Percentiles rank a stretch among this genome's conserved stretches.
These are phyloP conservation scores for Termitomyces sp. DNA, from an alignment of 768 basidiomycete genomes.

Conservation along the genomic window DNA sequence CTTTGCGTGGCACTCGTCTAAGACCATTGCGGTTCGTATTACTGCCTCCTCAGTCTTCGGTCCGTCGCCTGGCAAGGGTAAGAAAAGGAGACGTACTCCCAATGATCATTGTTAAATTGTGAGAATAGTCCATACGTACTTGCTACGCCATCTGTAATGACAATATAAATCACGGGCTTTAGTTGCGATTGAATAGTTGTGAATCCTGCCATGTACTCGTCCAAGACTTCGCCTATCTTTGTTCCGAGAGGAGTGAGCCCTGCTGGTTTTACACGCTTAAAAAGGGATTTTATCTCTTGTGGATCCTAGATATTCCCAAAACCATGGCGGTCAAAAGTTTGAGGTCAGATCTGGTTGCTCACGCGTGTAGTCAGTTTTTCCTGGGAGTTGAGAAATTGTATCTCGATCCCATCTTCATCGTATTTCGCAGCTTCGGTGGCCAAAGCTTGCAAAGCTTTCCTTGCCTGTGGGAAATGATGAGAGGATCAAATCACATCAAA, in stretches of 20 bases:
- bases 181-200: not conserved
- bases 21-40: conserved; percentile 33
- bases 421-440: conserved; percentile 41
- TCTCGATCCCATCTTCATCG: conserved; percentile 51
- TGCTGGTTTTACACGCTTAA: not conserved
- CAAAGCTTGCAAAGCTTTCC: conserved; percentile 38
- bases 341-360: not conserved
- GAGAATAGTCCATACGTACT: not conserved
- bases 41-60: conserved; percentile 42
- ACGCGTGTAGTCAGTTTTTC: not conserved
- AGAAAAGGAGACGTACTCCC: not conserved
- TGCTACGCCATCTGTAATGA: conserved; percentile 1
- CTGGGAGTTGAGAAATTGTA: conserved; percentile 49
- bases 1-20: conserved; percentile 44
- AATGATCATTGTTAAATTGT: not conserved
- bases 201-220: not conserved
- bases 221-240: not conserved
- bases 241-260: not conserved
- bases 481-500: not conserved
- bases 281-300: not conserved
- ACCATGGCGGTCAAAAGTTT: not conserved
- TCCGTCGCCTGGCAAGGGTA: conserved; percentile 18
- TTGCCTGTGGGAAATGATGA: conserved; percentile 25
- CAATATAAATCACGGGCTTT: not conserved
- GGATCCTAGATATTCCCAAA: not conserved